Evolutionary conservation across 2,329 filamentous ascomycete species (phyloP), one percentile per base, ranked within the genome.

Genomic region (Penicillium sp.): DNA sequence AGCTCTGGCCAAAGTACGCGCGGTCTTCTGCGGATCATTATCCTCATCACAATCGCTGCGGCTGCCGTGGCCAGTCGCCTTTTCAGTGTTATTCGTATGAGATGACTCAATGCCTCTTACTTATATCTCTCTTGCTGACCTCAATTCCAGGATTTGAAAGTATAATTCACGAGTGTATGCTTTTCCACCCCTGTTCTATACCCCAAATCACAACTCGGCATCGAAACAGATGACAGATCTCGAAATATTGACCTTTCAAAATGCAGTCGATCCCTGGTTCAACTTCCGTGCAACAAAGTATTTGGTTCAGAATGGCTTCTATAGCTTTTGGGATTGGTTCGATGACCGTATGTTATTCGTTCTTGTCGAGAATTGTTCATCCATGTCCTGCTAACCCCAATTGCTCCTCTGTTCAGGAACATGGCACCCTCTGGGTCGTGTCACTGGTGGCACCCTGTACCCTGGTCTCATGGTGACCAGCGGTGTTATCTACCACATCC

Each of bases 301-400:
- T 74, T 86, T 99, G 57, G 91, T 99, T 57, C 87, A 94, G 74
- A 87, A 99, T 88, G 95, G 95, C 71, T 98, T 99, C 82, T 96
- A 96, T 79, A 92, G 90, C 78, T 99, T 99, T 77, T 99, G 95
- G 95, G 94, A 99, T 78, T 99, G 95, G 95, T 99, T 99, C 75
- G 95, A 99, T 79, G 95, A 99, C 83, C 89, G 95, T 89, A 83
- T 65, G 86, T 75, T 57, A 34, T 52, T 41, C 61, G 4, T 57
- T 57, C 53, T 58, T 14, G 14, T 11, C 5, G n/a, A 31, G 10
- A 6, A 17, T 25, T 38, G 34, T 52, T 2, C 20, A 39, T 31
- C 12, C 6, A 10, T n/a, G 35, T 41, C 50, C 63, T 64, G 58
- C 64, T 72, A 54, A 69, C 62, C 56, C 60, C 55, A 57, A 64